Base-by-base conservation (phyloP, 805 yeast genomes). In the Debaryomyces hansenii region DNA sequence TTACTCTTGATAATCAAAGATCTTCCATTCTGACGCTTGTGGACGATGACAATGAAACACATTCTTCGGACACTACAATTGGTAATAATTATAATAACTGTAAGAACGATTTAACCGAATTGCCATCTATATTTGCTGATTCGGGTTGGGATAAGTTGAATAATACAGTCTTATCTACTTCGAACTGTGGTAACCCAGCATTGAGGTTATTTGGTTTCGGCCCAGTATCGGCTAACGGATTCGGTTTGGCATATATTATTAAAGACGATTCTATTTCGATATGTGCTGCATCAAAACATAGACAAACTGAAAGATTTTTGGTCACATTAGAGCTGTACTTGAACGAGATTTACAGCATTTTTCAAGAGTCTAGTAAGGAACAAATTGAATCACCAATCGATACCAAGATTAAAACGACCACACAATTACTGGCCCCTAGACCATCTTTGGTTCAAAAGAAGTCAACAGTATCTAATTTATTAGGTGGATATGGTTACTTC, bases 91-190 rank as follows among this genome's bases (percentile, higher is more conserved):
- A 42, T 33, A 47, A 40, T 28, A 55, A 51, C 12, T 35, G 54
- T 5, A 58, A 58, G 35, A 43, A 48, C 10, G 49, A 51, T 21
- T 56, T 67, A 42, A 55, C 52, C 29, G 63, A 61, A 36, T 70
- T 89, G 41, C 97, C 97, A 5, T 70, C 83, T 4, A 77, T 90
- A 11, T 90, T 90, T 67, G 85, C 87, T 1, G 96, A 90, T 64
- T 72, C 80, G 7, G 96, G 96, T 24, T 90, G 97, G 97, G 89
- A 85, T 56, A 81, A 83, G 59, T 68, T 90, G 48, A 89, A 89
- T 66, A 87, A 84, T 54, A 85, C 92, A 4, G 78, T 90, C 16
- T 70, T 90, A 20, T 87, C 95, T 11, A 69, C 74, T 27, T 81
- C 84, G 3, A 80, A 80, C 57, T 80, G 85, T 60, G 85, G 85